phyloP scores from a whole-genome alignment of 164 flowering plant species.

The Vitis cinerea region DNA sequence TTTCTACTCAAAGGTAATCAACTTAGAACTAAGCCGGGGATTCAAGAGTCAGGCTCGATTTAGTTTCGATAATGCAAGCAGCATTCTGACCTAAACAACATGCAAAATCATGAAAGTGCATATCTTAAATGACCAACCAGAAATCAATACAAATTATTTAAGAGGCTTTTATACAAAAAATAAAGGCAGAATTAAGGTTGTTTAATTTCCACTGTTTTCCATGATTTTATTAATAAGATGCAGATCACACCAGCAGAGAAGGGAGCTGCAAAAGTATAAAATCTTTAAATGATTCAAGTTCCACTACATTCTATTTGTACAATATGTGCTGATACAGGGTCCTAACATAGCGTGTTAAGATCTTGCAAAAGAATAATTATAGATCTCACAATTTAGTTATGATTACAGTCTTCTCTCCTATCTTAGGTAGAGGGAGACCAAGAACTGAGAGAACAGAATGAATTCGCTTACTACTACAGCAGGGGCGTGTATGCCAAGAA shows the following conservation, averaged over 20 bases:
- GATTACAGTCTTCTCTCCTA: slow-evolving; percentile 31
- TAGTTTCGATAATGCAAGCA: not conserved
- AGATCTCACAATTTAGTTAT: slow-evolving; percentile 12
- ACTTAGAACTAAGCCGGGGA: not conserved
- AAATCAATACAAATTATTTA: too few relatives aligned
- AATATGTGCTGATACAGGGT: slow-evolving; percentile 27
- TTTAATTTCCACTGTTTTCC: not conserved
- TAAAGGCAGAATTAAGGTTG: not conserved
- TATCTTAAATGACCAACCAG: too few relatives aligned
- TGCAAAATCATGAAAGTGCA: not conserved
- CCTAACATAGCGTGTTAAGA: slow-evolving; percentile 28
- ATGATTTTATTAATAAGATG: not conserved
- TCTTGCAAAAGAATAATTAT: slow-evolving; percentile 35
- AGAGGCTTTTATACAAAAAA: too few relatives aligned
- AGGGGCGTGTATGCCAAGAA: slow-evolving; percentile 80
- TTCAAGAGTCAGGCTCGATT: not conserved
- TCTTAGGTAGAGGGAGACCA: slow-evolving; percentile 77
- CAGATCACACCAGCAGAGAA: not conserved
- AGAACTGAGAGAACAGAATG: slow-evolving; percentile 74
- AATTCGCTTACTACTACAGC: slow-evolving; percentile 83
- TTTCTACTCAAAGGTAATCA: too few relatives aligned
- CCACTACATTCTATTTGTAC: slow-evolving; percentile 35
- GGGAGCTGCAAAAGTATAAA: too few relatives aligned
- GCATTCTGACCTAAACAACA: not conserved
- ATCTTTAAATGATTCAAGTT: not conserved